Base-by-base conservation (phyloP, 352 stramenopile species). In the Aphanomyces cochlioides region DNA sequence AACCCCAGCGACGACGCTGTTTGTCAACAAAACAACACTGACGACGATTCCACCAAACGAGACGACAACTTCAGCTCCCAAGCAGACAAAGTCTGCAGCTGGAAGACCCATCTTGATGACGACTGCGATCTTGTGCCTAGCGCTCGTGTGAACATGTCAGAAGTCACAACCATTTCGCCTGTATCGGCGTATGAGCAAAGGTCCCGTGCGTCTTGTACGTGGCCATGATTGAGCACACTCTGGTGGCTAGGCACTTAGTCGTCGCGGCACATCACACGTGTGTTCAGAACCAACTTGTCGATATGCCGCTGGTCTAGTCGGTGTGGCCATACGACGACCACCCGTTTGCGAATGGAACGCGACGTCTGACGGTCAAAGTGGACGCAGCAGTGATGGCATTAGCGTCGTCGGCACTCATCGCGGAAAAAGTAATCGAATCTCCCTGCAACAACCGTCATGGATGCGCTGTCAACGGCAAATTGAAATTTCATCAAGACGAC, bases 371-470 rank as follows among this genome's bases (percentile, higher is more conserved):
- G 19, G 64, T 50, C 3, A 21, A 54, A n/a, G 39, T 70, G 1
- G 64, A 70, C 40, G 64, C 64, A 6, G 45, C 64, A 19, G 59
- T 50, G 7, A 50, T 50, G n/a, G 28, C 64, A 19, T 36, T 61
- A 4, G n/a, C n/a, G 12, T 36, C 56, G n/a, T n/a, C 8, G 40
- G 64, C 47, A 17, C 47, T 66, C 1, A 17, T n/a, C 2, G 2
- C 10, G 10, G 17, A 50, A 12, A 3, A 7, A 28, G 36, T 54
- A 40, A 79, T 7, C 67, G 81, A 1, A 87, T 90, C 41, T 88
- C 68, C 88, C 85, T 64, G 82, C 91, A 61, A 77, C 81, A 8
- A 37, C 69, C 5, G 86, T 70, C n/a, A 70, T 93, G 39, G 69
- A 61, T 37, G 39, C 66, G 7, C 66, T 93, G 0, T 53, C 79